Percentiles rank a stretch among this genome's conserved stretches.
phyloP scores from a whole-genome alignment of 805 yeast species.

The Tetrapisispora fleetii region DNA sequence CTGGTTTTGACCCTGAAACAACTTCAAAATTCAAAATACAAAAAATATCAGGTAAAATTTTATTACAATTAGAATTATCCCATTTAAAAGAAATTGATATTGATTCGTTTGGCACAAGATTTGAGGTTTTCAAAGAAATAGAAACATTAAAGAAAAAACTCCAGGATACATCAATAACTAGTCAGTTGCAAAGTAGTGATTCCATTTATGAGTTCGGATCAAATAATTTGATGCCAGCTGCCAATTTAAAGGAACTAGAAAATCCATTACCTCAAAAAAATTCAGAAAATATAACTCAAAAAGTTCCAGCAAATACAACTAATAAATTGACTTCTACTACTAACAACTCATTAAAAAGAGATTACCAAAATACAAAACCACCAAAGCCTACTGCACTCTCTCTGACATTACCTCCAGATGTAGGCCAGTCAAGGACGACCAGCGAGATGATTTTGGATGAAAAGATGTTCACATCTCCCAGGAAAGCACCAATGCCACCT shows the following conservation, averaged over 20 bases:
- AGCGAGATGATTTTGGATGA: conserved; percentile 8
- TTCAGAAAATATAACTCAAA: neutral
- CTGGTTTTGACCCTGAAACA: conserved; percentile 66
- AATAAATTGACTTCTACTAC: neutral
- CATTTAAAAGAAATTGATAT: conserved; percentile 89
- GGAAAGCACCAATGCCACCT: conserved; percentile 68
- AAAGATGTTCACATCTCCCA: conserved; percentile 48
- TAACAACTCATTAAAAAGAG: neutral
- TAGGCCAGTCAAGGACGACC: neutral
- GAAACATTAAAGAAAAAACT: conserved; percentile 42
- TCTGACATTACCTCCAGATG: conserved; percentile 3
- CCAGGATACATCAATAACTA: neutral
- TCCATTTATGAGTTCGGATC: neutral
- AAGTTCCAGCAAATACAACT: neutral
- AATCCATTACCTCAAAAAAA: conserved; percentile 1
- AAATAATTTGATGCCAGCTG: conserved; percentile 34
- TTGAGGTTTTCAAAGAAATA: conserved; percentile 83
- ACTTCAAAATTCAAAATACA: conserved; percentile 77
- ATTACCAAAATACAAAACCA: neutral
- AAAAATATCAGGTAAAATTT: conserved; percentile 78
- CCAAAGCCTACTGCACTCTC: conserved; percentile 10
- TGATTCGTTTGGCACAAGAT: conserved; percentile 87
- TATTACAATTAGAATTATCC: conserved; percentile 75
- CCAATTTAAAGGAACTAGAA: conserved; percentile 18
- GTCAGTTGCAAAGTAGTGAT: neutral